A percentile compares a stretch with the other conserved stretches of the same genome.
Evolutionary conservation across 805 yeast species (phyloP).

Genomic region (Candida sphagnicola): DNA sequence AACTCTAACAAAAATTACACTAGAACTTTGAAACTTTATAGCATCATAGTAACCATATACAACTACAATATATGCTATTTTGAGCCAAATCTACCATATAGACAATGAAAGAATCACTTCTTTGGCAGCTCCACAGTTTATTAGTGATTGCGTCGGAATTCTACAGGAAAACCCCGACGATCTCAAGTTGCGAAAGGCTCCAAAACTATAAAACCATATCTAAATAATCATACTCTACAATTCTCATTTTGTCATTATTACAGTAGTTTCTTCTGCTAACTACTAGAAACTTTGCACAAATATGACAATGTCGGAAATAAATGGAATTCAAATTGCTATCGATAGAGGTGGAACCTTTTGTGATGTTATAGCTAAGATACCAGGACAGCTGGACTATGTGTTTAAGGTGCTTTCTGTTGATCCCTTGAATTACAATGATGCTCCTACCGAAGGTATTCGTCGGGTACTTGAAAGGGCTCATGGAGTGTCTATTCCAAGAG

Average conservation of each 20-base stretch:
- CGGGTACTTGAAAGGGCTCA: conserved; percentile 63
- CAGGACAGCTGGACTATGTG: conserved; percentile 54
- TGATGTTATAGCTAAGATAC: conserved; percentile 55
- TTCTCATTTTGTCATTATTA: too few species aligned
- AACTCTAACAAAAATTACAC: neutral
- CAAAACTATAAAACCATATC: neutral
- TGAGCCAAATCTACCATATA: neutral
- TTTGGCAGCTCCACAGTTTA: too few species aligned
- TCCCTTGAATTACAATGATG: conserved; percentile 82
- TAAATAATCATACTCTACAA: neutral
- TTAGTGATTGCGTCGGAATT: too few species aligned
- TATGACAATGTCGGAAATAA: neutral
- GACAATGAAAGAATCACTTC: neutral
- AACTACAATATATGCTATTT: neutral
- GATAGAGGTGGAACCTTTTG: conserved; percentile 87
- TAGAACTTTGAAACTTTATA: neutral
- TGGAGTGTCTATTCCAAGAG: conserved; percentile 45
- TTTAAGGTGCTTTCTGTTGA: conserved; percentile 85
- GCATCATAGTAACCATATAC: neutral
- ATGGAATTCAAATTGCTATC: conserved; percentile 28
- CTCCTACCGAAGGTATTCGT: conserved; percentile 90
- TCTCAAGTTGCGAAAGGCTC: too few species aligned
- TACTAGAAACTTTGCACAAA: neutral
- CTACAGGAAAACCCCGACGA: too few species aligned
- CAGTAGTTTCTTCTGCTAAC: neutral